Evolutionary conservation across 2,329 filamentous ascomycete species (phyloP).

Genomic region (Epichloe gansuensis): DNA sequence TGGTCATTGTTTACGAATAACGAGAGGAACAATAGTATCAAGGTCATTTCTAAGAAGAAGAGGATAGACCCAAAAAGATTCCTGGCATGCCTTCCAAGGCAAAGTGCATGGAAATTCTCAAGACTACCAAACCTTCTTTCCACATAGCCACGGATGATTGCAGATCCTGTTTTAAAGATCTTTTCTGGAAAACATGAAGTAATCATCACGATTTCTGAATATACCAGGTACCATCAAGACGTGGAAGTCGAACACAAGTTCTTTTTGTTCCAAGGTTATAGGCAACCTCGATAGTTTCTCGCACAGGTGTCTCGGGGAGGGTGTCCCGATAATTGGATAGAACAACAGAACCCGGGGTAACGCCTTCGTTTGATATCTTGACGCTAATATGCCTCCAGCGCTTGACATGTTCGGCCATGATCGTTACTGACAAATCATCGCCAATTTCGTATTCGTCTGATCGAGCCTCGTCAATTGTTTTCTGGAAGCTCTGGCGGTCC

Average conservation of each 20-base stretch:
- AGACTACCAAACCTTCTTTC: too few species aligned
- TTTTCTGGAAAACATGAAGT: too few species aligned
- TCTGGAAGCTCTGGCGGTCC: not conserved
- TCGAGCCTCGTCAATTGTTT: not conserved
- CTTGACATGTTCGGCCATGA: not conserved
- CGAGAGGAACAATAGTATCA: too few species aligned
- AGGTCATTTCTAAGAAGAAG: too few species aligned
- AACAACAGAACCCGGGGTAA: not conserved
- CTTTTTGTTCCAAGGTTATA: not conserved
- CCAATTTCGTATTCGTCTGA: not conserved
- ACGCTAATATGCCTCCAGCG: not conserved
- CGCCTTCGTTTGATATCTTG: not conserved
- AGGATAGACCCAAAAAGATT: too few species aligned
- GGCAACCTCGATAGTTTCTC: not conserved
- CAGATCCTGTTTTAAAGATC: too few species aligned
- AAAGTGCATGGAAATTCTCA: too few species aligned
- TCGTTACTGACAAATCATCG: not conserved
- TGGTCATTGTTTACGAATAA: too few species aligned
- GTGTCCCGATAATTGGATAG: not conserved
- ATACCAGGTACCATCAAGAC: not conserved
- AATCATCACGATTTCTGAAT: not conserved
- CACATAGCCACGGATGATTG: too few species aligned
- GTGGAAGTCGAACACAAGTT: not conserved
- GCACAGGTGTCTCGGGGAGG: not conserved
- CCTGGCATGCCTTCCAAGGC: too few species aligned